Base-by-base conservation (phyloP, 108 stramenopile genomes). In the Conticribra guillardii region DNA sequence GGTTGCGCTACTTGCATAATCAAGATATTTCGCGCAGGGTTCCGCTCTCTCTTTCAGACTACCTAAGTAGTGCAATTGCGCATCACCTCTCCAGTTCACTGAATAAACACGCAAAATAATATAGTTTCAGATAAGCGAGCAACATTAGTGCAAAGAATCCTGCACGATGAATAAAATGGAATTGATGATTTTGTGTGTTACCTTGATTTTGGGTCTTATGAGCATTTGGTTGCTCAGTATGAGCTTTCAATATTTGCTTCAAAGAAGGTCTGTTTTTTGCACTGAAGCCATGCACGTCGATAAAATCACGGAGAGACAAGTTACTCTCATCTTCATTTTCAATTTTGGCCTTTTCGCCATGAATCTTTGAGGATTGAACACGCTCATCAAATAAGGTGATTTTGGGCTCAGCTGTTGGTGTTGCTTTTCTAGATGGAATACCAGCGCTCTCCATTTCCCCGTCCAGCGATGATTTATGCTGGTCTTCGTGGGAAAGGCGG, bases 401-500 rank as follows among this genome's bases (percentile, higher is more conserved):
- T 26, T 60, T 65, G 7, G 69, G 59, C 30, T 70, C 76, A 5
- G 37, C 5, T 30, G 41, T 64, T 19, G 68, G 26, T 33, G 69
- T 27, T 37, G 64, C 60, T 49, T 66, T 71, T 54, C 69, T 65
- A 7, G 69, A 49, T 24, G 57, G 50, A 18, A 65, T 59, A 26
- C 64, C 85, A 17, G 74, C 49, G 28, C 65, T 52, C 67, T 82
- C 87, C 11, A 59, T 47, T 49, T 87, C 84, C 27, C 84, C 82
- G 30, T 83, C 86, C 14, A 61, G 23, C 1, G 70, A 49, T 31
- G 55, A 52, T 45, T 60, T 65, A 50, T 93, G 89, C 54, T 89
- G 87, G 23, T 87, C 82, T 44, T 89, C 76, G 69, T 90, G 90
- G 18, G 84, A 80, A 30, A 88, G 83, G 52, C 90, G 79, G 8